These are phyloP conservation scores for Begonia loranthoides DNA, from an alignment of 306 rosid species.

Conservation along the genomic window DNA sequence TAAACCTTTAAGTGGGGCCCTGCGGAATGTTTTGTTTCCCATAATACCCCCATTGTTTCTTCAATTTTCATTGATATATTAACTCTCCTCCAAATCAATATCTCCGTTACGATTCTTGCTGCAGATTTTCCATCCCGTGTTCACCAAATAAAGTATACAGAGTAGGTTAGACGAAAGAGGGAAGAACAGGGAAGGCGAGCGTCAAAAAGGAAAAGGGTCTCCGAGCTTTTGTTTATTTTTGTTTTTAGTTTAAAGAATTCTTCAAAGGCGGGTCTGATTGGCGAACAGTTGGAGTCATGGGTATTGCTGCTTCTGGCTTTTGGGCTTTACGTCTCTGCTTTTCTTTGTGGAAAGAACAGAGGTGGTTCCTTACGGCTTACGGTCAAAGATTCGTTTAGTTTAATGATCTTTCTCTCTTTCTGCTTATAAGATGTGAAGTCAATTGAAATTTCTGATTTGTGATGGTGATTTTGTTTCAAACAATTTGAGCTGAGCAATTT, in stretches of 20 bases:
- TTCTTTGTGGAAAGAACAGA: conserved; percentile 27
- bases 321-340: conserved; percentile 27
- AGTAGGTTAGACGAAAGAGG: too few relatives aligned
- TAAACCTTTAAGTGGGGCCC: too few relatives aligned
- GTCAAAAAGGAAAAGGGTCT: conserved; percentile 12
- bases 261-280: conserved; percentile 29
- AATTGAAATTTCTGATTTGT: not conserved
- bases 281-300: conserved; percentile 20
- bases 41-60: too few relatives aligned
- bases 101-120: too few relatives aligned
- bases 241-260: conserved; percentile 17
- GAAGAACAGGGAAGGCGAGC: not conserved
- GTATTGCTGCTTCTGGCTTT: conserved; percentile 20
- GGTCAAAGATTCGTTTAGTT: not conserved
- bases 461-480: not conserved
- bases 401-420: conserved; percentile 8
- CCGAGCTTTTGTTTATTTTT: conserved; percentile 30
- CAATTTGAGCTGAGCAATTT: conserved; percentile 4
- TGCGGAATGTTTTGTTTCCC: too few relatives aligned
- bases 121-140: too few relatives aligned
- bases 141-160: too few relatives aligned
- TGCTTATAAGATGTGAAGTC: conserved; percentile 7
- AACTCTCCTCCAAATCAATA: too few relatives aligned
- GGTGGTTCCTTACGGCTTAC: conserved; percentile 27
- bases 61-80: too few relatives aligned